Evolutionary conservation across 2,329 filamentous ascomycete genomes (phyloP).

Genomic region (Diplodia sapinea): DNA sequence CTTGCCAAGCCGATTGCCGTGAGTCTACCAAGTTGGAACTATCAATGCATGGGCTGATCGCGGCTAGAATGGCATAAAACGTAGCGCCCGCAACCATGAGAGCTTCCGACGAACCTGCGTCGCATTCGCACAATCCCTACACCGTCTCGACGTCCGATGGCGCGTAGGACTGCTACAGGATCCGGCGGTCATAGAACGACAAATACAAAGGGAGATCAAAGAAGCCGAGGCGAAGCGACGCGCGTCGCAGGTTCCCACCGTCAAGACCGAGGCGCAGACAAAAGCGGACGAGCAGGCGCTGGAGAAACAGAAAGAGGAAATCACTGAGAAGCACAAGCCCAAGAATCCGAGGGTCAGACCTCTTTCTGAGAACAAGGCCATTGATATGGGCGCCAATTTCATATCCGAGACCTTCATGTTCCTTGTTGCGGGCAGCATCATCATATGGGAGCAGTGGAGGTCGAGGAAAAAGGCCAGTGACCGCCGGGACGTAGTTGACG

Average conservation of each 20-base stretch:
- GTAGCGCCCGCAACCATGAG: conserved; percentile 71
- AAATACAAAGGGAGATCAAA: conserved; percentile 60
- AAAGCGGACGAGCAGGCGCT: conserved; percentile 61
- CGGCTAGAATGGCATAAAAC: conserved; percentile 68
- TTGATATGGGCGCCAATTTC: conserved; percentile 72
- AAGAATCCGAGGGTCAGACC: conserved; percentile 60
- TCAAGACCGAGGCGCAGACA: conserved; percentile 66
- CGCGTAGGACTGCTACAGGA: conserved; percentile 69
- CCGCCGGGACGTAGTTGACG: conserved; percentile 65
- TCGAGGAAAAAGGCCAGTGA: conserved; percentile 66
- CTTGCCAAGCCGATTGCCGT: conserved; percentile 72
- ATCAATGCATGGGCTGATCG: background rate
- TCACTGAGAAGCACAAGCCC: conserved; percentile 49
- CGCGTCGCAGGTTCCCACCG: conserved; percentile 58
- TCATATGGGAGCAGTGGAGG: conserved; percentile 67
- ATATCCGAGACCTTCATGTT: conserved; percentile 72
- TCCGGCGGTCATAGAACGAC: conserved; percentile 59
- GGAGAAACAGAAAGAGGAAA: conserved; percentile 55
- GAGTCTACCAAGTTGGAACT: conserved; percentile 40
- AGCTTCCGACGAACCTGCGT: conserved; percentile 67
- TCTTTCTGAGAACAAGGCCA: conserved; percentile 69
- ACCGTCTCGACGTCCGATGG: conserved; percentile 71
- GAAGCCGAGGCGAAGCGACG: conserved; percentile 58
- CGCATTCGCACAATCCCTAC: conserved; percentile 66
- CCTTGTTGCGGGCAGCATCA: conserved; percentile 65